Evolutionary conservation across 2,329 filamentous ascomycete genomes (phyloP).

Genomic region (Septoria petroselini): DNA sequence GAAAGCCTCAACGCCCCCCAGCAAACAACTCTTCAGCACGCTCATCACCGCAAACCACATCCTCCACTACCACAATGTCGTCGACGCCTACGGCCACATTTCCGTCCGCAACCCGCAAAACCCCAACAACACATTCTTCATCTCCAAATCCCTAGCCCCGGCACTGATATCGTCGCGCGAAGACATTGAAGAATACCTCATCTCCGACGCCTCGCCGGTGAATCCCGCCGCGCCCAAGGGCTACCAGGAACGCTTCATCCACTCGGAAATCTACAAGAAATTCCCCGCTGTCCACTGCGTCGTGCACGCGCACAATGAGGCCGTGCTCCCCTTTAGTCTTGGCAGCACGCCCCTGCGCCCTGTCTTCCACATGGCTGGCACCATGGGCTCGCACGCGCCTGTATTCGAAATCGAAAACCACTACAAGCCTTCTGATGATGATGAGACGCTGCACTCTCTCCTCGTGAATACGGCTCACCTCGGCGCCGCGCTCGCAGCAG

Average conservation of each 20-base stretch:
- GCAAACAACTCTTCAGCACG: constrained; percentile 32
- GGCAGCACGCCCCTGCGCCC: constrained; percentile 45
- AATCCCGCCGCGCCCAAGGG: constrained; percentile 28
- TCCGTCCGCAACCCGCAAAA: constrained; percentile 39
- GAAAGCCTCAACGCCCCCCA: constrained; percentile 32
- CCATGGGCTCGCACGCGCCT: constrained; percentile 34
- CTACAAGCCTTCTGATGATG: constrained; percentile 32
- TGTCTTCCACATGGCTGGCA: constrained; percentile 45
- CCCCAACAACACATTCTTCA: constrained; percentile 44
- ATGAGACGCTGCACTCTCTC: constrained; percentile 36
- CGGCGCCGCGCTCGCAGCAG: constrained; percentile 37
- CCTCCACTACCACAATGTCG: constrained; percentile 34
- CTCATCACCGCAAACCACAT: constrained; percentile 41
- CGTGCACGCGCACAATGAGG: constrained; percentile 44
- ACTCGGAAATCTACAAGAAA: constrained; percentile 46
- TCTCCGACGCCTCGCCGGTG: constrained; percentile 41
- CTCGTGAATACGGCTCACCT: constrained; percentile 37
- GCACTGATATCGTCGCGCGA: constrained; percentile 43
- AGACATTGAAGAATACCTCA: constrained; percentile 46
- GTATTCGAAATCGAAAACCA: constrained; percentile 37
- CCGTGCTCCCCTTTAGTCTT: constrained; percentile 45
- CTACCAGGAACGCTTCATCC: constrained; percentile 47
- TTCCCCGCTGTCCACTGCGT: constrained; percentile 46
- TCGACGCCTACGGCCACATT: constrained; percentile 40
- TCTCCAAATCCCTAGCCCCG: constrained; percentile 45